Percentiles rank a stretch among this genome's conserved stretches.
Conservation (phyloP, 176 grass and related monocot species). For the Zoysia japonica region DNA sequence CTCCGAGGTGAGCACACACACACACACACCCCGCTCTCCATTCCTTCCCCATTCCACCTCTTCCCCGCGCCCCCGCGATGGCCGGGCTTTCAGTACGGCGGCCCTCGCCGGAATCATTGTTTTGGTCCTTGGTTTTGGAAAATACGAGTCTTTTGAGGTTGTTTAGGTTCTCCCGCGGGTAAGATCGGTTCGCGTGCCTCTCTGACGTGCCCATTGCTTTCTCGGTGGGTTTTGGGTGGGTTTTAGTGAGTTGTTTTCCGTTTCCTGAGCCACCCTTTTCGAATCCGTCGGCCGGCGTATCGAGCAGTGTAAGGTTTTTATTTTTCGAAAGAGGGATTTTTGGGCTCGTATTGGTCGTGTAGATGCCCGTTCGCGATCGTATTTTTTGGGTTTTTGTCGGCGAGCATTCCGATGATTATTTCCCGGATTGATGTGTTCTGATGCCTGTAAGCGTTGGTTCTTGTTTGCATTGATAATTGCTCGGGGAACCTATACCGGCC, state of each 20-base stretch:
- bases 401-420: neutral
- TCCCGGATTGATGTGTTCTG: neutral
- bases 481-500: neutral
- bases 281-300: neutral
- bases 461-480: neutral
- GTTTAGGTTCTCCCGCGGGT: neutral
- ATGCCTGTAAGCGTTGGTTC: neutral
- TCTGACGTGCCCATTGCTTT: conserved; percentile 17
- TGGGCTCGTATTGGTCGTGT: neutral
- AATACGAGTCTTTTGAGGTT: neutral
- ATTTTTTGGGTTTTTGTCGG: neutral
- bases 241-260: neutral
- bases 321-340: neutral
- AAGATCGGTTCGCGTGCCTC: neutral
- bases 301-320: neutral
- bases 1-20: conserved; percentile 35
- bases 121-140: neutral
- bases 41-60: neutral
- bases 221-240: conserved; percentile 17
- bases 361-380: neutral
- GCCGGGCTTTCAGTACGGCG: neutral
- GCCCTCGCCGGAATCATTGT: neutral
- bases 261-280: neutral
- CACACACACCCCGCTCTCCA: neutral
- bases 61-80: neutral